Evolutionary conservation across 1,284 basidiomycete species (phyloP), one percentile per base, ranked within the genome.

Genomic region (Takashimella koratensis): DNA sequence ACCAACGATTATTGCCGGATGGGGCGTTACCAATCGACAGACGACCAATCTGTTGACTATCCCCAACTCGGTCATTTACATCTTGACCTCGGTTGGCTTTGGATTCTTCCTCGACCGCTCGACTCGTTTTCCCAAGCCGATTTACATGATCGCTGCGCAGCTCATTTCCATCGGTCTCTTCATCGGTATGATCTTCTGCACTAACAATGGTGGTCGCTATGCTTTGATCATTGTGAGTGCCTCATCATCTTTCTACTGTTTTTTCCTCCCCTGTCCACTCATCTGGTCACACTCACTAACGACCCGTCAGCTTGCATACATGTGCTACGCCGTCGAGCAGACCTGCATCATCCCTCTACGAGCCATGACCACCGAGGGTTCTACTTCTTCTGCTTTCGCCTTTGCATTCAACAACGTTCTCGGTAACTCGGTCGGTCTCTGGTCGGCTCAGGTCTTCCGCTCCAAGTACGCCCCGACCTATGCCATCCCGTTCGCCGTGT

Each of bases 381-480:
- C 52, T 3, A 45, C 58, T 13, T 52, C 50, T 5, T 49, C 64
- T 8, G 53, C 61, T 4, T 62, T 62, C 47, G 39, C 47, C 22
- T 47, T 58, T 26, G 59, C 59, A 5, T 54, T 65, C 27, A 57
- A 63, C 41, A 65, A 65, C 47, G 47, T 45, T 6, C 20, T 52
- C 20, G 56, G 53, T 5, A 36, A 36, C 30, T 36, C 30, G 8
- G 30, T 36, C 30, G 8, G 10, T 36, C 30, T 36, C 30, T 36
- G 30, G 30, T 36, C 30, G 16, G 54, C 52, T 2, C 49, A 57
- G 40, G 45, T 56, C 43, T 53, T 54, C 44, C 43, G 43, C 25
- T 43, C 42, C 30, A 53, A 57, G 40, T 62, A 59, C 45, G 58
- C 53, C 16, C 56, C 56, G 1, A 44, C 49, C 4, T 62, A 60